phyloP scores from a whole-genome alignment of 2,329 filamentous ascomycete species.

The Penicillium griseofulvum region DNA sequence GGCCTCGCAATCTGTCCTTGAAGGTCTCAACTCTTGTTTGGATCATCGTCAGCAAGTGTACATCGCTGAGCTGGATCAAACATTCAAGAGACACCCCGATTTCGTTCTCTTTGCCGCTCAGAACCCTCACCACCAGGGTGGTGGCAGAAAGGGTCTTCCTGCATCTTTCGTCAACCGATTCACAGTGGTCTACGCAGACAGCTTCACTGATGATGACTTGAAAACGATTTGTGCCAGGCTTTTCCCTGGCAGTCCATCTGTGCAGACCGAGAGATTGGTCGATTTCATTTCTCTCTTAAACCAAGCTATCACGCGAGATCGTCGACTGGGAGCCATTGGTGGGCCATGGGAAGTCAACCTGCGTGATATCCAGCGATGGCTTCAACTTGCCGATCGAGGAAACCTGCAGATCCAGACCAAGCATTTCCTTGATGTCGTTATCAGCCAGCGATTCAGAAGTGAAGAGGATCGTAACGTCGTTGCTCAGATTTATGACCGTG shows the following conservation, averaged over 20 bases:
- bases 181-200: slow-evolving; percentile 93
- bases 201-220: slow-evolving; percentile 78
- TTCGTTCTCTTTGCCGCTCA: slow-evolving; percentile 97
- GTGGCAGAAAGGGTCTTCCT: slow-evolving; percentile 89
- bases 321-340: slow-evolving; percentile 55
- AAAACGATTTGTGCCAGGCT: slow-evolving; percentile 75
- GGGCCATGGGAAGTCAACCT: slow-evolving; percentile 96
- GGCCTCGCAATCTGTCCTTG: slow-evolving; percentile 92
- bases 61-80: slow-evolving; percentile 89
- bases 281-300: slow-evolving; percentile 79
- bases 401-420: slow-evolving; percentile 62
- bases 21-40: slow-evolving; percentile 92
- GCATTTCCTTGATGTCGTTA: slow-evolving; percentile 78
- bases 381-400: slow-evolving; percentile 65
- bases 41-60: slow-evolving; percentile 96
- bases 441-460: slow-evolving; percentile 83
- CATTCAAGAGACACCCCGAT: slow-evolving; percentile 81
- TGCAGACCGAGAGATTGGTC: slow-evolving; percentile 67
- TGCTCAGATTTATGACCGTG: slow-evolving; percentile 61
- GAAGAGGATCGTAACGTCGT: slow-evolving; percentile 65
- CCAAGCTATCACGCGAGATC: slow-evolving; percentile 60
- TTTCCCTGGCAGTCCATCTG: slow-evolving; percentile 62
- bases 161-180: slow-evolving; percentile 98
- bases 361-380: slow-evolving; percentile 84
- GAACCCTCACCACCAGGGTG: slow-evolving; percentile 95